These are phyloP conservation scores for Cafeteria roenbergensis DNA, from an alignment of 108 stramenopile species.

Conservation along the genomic window DNA sequence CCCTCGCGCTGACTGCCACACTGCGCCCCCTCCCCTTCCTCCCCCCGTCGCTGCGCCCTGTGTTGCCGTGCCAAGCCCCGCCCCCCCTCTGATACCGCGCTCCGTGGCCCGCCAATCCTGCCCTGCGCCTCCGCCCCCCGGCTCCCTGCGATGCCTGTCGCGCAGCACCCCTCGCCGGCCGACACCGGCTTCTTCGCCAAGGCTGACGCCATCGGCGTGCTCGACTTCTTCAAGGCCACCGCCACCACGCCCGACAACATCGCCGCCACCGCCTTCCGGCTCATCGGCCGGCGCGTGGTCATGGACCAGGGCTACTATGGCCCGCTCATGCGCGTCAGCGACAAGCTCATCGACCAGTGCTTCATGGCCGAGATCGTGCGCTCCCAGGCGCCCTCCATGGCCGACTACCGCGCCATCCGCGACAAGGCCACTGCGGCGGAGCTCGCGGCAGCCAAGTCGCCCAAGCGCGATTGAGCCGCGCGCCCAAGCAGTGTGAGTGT, in stretches of 20 bases:
- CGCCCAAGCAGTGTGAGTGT: no score
- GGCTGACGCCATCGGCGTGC: slow-evolving; percentile 40
- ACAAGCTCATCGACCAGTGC: slow-evolving; percentile 74
- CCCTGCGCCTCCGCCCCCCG: no score
- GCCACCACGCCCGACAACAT: slow-evolving; percentile 72
- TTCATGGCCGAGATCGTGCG: slow-evolving; percentile 76
- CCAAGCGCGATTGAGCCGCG: no score
- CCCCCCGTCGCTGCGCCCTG: no score
- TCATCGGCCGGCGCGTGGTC: slow-evolving; percentile 70
- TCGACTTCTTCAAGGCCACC: slow-evolving; percentile 57
- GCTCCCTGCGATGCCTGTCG: no score
- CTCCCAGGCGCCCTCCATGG: slow-evolving; percentile 60
- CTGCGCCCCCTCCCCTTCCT: no score
- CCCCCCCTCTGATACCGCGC: no score
- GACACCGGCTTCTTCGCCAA: slow-evolving; percentile 83
- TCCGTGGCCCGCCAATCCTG: no score
- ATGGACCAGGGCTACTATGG: slow-evolving; percentile 42
- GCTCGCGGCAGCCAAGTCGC: no score
- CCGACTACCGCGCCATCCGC: slow-evolving; percentile 61
- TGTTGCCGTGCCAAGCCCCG: no score
- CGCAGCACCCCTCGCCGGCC: slow-evolving; percentile 92
- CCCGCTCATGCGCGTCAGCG: slow-evolving; percentile 54
- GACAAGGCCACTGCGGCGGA: no score
- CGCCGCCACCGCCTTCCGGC: slow-evolving; percentile 73
- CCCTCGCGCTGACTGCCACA: no score